Conservation (phyloP, 805 yeast species). For the Wickerhamiella hasegawae region DNA sequence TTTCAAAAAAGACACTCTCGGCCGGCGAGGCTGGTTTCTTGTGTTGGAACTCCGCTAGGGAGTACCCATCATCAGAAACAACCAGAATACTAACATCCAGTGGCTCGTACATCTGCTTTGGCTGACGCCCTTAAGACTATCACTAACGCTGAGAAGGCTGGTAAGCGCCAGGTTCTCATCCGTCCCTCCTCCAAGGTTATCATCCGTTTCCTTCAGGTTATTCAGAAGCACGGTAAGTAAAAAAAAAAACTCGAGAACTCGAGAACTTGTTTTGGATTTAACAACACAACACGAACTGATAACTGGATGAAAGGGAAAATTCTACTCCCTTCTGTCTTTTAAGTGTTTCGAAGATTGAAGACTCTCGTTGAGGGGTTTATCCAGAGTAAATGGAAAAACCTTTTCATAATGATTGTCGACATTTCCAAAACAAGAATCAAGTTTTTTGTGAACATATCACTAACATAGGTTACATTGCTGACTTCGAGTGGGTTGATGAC, state of each 20-base stretch:
- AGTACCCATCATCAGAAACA: neutral
- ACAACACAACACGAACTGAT: conserved; percentile 56
- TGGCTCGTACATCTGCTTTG: conserved; percentile 97
- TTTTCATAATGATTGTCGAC: too few species aligned
- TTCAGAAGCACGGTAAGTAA: conserved; percentile 86
- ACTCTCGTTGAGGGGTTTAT: too few species aligned
- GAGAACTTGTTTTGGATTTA: neutral
- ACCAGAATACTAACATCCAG: conserved; percentile 24
- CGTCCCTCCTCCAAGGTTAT: conserved; percentile 98
- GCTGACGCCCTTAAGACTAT: conserved; percentile 97
- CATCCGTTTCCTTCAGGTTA: conserved; percentile 89
- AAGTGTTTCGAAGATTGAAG: conserved; percentile 77
- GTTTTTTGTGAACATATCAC: neutral
- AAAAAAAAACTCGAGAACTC: too few species aligned
- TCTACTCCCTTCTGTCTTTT: conserved; percentile 93
- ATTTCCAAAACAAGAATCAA: too few species aligned
- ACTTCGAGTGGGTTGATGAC: conserved; percentile 95
- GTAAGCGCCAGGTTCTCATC: conserved; percentile 96
- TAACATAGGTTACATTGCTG: conserved; percentile 68
- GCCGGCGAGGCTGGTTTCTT: conserved; percentile 10
- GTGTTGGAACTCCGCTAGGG: neutral
- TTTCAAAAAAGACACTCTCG: conserved; percentile 17
- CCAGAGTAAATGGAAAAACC: too few species aligned
- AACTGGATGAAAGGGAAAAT: conserved; percentile 92
- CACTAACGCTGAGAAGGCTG: conserved; percentile 98